Percentiles rank a stretch among this genome's conserved stretches.
Evolutionary conservation across 140 eudicot genomes (phyloP).

Genomic region (Eryngium alpinum): DNA sequence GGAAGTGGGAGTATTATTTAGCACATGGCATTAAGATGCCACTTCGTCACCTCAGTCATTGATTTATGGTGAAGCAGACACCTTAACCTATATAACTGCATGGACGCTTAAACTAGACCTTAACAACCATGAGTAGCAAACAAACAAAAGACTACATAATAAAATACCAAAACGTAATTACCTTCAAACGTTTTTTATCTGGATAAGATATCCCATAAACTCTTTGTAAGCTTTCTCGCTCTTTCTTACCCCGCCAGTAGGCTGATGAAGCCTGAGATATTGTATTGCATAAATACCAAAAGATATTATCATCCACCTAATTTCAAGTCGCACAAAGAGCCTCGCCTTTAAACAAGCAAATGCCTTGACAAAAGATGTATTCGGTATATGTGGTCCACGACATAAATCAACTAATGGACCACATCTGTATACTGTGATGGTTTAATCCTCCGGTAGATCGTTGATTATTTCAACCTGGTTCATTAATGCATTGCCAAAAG

Average conservation of each 20-base stretch:
- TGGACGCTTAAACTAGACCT: no score
- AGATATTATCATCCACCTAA: neutral
- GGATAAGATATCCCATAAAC: conserved; percentile 97
- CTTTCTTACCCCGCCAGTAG: conserved; percentile 91
- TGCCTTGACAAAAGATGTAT: conserved; percentile 85
- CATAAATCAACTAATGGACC: conserved; percentile 96
- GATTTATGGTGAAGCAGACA: no score
- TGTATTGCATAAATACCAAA: neutral
- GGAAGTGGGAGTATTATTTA: no score
- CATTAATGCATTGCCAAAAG: neutral
- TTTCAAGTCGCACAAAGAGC: neutral
- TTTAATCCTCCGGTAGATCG: conserved; percentile 76
- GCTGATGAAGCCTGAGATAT: conserved; percentile 88
- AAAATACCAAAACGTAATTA: conserved; percentile 11
- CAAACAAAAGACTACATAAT: neutral
- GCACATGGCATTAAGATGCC: no score
- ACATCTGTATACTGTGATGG: conserved; percentile 93
- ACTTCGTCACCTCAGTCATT: no score
- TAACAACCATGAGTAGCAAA: neutral
- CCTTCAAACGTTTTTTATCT: conserved; percentile 83
- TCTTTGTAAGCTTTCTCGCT: conserved; percentile 95
- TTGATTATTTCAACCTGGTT: conserved; percentile 82
- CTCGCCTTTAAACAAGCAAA: conserved; percentile 77
- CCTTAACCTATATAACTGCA: no score
- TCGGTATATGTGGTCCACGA: conserved; percentile 98